Evolutionary conservation across 495 filamentous ascomycete species (phyloP), one percentile per base, ranked within the genome.

Genomic region (Pyronema omphalodes): DNA sequence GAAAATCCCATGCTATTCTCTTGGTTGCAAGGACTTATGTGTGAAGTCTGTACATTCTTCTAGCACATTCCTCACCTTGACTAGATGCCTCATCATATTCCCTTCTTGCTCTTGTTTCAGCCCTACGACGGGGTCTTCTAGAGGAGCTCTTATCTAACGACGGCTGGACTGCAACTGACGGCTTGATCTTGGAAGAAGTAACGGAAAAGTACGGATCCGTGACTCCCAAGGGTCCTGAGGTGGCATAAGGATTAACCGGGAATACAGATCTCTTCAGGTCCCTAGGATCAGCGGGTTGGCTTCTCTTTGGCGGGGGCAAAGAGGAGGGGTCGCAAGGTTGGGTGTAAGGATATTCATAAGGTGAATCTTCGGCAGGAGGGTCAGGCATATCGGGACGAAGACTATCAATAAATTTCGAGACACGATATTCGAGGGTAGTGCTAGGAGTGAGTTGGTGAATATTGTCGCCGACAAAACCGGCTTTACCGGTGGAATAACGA

Each of bases 241-340:
- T 29, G 1, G 23, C 23, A 29, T 29, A 29, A 29, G 23, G 23
- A 29, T 29, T 29, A 29, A 29, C 23, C 23, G 23, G 23, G 2
- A 29, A 29, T 5, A 29, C 23, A 5, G 5, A 1, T 29, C 23
- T 29, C 23, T 29, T 29, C 23, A 29, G 5, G 1, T 29, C 23
- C 23, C 23, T 29, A 29, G 23, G 23, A 29, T 29, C 23, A 29
- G 12, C 39, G 2, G 12, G 12, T 17, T 17, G 39, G 39, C 39
- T 43, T 17, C 39, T 17, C 39, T 12, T 43, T 3, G 12, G 12
- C 39, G 39, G 39, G 12, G 55, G 55, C 11, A 57, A 18, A 3
- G 50, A 53, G 1, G 51, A n/a, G n/a, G 33, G 41, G 40, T 57
- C 55, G 37, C 53, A 33, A 1, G 56, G 56, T 19, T 40, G 18